Percentiles rank a stretch among this genome's conserved stretches.
Evolutionary conservation across 805 yeast species (phyloP).

Genomic region (Barnettozyma pratensis): DNA sequence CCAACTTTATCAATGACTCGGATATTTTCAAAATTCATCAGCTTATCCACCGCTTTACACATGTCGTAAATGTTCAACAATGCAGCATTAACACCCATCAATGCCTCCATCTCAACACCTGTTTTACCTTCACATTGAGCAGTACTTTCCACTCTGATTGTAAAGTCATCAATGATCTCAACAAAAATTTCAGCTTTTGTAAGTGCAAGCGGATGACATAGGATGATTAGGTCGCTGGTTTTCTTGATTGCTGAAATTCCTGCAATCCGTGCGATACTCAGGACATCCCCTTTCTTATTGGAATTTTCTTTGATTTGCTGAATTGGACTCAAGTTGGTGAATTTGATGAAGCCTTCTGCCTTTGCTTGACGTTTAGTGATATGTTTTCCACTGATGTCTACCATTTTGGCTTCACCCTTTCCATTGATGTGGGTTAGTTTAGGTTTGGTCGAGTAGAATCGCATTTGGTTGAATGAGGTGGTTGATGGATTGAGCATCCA

Average conservation of each 20-base stretch:
- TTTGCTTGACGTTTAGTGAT: conserved; percentile 37
- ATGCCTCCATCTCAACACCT: conserved; percentile 57
- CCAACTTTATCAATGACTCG: conserved; percentile 38
- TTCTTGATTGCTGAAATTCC: conserved; percentile 49
- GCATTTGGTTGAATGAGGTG: background rate
- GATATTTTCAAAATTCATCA: conserved; percentile 36
- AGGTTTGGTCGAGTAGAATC: conserved; percentile 5
- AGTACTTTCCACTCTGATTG: conserved; percentile 30
- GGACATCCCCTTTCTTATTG: conserved; percentile 49
- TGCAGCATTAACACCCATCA: conserved; percentile 39
- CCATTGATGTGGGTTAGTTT: conserved; percentile 35
- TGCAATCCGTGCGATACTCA: conserved; percentile 42
- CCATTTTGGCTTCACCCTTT: conserved; percentile 43
- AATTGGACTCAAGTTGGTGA: conserved; percentile 30
- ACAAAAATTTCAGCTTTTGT: conserved; percentile 36
- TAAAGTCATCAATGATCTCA: conserved; percentile 16
- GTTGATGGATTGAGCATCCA: background rate
- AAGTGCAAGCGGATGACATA: conserved; percentile 44
- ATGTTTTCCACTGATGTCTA: conserved; percentile 37
- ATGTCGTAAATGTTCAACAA: conserved; percentile 49
- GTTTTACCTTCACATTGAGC: conserved; percentile 47
- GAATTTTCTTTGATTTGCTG: conserved; percentile 30
- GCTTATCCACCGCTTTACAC: conserved; percentile 53
- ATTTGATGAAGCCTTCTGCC: conserved; percentile 38
- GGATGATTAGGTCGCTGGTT: conserved; percentile 41